phyloP scores from a whole-genome alignment of 306 rosid species.

The Begonia fuchsioides region DNA sequence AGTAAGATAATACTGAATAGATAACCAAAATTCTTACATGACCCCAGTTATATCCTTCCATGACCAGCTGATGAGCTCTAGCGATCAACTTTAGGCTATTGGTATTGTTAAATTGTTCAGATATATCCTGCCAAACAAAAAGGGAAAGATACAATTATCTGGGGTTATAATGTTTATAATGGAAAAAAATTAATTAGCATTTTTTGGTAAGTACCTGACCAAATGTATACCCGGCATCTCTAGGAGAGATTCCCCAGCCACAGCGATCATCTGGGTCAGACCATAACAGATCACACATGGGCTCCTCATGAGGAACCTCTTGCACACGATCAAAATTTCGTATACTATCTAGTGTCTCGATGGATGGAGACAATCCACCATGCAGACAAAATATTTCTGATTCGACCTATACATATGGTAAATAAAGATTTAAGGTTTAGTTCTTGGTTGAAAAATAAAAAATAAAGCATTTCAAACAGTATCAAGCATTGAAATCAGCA shows the following conservation, averaged over 20 bases:
- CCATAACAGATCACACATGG: conserved; percentile 3
- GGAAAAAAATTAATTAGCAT: no score
- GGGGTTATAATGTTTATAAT: not conserved
- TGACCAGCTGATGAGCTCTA: conserved; percentile 94
- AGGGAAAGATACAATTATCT: conserved; percentile 1
- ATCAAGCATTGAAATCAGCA: not conserved
- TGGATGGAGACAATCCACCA: conserved; percentile 3
- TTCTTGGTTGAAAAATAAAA: no score
- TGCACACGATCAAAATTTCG: conserved; percentile 1
- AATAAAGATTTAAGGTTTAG: not conserved
- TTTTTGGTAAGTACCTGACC: not conserved
- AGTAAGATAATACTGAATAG: no score
- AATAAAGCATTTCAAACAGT: no score
- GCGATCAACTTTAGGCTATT: conserved; percentile 87
- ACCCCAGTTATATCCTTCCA: conserved; percentile 97
- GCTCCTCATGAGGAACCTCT: conserved; percentile 5
- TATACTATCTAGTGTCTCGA: conserved; percentile 1
- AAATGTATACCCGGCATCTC: conserved; percentile 3
- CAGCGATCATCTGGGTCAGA: conserved; percentile 3
- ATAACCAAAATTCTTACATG: conserved; percentile 35
- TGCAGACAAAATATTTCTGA: conserved; percentile 3
- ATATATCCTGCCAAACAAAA: conserved; percentile 53
- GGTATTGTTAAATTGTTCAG: conserved; percentile 90
- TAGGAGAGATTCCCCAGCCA: conserved; percentile 3
- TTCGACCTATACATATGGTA: not conserved